Evolutionary conservation across 257 asterid species (phyloP).

Genomic region (Scutellaria galericulata): DNA sequence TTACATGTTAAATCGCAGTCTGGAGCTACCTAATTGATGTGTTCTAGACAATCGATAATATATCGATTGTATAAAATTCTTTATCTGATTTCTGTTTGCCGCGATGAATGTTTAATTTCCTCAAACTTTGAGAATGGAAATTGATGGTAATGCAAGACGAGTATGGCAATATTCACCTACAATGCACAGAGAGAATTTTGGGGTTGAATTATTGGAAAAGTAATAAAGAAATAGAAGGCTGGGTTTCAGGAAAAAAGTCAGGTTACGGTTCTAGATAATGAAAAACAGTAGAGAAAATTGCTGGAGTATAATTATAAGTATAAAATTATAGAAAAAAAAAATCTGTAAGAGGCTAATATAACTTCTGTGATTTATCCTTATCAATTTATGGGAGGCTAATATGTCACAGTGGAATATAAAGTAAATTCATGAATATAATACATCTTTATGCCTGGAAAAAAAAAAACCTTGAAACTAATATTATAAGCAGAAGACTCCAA

Average conservation of each 20-base stretch:
- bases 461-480: too few relatives aligned
- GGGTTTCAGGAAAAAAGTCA: not conserved
- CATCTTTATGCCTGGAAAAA: too few relatives aligned
- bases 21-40: not conserved
- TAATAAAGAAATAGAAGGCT: not conserved
- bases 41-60: not conserved
- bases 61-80: slow-evolving; percentile 4
- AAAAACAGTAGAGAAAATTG: not conserved
- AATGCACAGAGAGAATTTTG: not conserved
- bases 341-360: too few relatives aligned
- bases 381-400: too few relatives aligned
- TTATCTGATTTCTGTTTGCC: too few relatives aligned
- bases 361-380: too few relatives aligned
- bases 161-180: not conserved
- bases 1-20: not conserved
- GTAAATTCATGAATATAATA: too few relatives aligned
- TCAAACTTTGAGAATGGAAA: not conserved
- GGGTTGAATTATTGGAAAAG: not conserved
- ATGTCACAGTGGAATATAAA: too few relatives aligned
- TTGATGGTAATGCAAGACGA: not conserved
- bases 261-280: not conserved
- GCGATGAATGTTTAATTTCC: not conserved
- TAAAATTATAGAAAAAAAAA: too few relatives aligned
- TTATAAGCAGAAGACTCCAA: too few relatives aligned
- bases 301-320: not conserved